phyloP scores from a whole-genome alignment of 345 rosid species.

The Citropsis articulata region DNA sequence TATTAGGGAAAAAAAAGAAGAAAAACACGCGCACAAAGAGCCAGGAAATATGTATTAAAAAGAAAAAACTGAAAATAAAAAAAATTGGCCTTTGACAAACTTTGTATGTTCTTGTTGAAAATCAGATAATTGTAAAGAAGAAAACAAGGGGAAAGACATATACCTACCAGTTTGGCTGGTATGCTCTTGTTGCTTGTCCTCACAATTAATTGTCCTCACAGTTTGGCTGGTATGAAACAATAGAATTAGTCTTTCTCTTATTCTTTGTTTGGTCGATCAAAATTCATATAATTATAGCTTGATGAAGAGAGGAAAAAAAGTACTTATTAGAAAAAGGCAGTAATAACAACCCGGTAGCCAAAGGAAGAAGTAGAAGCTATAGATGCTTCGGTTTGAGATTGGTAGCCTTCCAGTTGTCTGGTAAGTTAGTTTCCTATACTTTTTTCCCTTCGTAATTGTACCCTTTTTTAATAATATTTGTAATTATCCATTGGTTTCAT shows the following conservation, averaged over 20 bases:
- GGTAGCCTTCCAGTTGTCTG: slow-evolving; percentile 33
- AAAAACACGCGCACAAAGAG: not conserved
- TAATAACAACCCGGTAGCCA: not conserved
- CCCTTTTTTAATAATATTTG: too few species aligned
- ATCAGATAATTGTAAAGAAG: not conserved
- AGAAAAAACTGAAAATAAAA: slow-evolving; percentile 56
- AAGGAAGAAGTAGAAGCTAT: not conserved
- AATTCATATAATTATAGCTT: not conserved
- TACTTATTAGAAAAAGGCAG: not conserved
- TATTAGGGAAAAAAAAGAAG: not conserved
- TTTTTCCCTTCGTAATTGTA: not conserved
- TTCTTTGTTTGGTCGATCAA: not conserved
- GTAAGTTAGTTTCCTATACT: slow-evolving; percentile 9
- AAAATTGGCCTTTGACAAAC: slow-evolving; percentile 66
- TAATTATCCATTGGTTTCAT: too few species aligned
- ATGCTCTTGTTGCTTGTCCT: slow-evolving; percentile 60
- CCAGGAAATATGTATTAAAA: not conserved
- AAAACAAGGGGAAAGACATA: slow-evolving; percentile 33
- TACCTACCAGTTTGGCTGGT: slow-evolving; percentile 92
- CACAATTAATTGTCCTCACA: slow-evolving; percentile 48
- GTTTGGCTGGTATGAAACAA: too few species aligned
- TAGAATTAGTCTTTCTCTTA: not conserved
- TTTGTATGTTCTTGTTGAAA: slow-evolving; percentile 22
- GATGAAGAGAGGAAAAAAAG: not conserved
- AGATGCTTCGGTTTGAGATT: slow-evolving; percentile 5